Evolutionary conservation across 768 basidiomycete genomes (phyloP).

Genomic region (Crassisporium funariophilum): DNA sequence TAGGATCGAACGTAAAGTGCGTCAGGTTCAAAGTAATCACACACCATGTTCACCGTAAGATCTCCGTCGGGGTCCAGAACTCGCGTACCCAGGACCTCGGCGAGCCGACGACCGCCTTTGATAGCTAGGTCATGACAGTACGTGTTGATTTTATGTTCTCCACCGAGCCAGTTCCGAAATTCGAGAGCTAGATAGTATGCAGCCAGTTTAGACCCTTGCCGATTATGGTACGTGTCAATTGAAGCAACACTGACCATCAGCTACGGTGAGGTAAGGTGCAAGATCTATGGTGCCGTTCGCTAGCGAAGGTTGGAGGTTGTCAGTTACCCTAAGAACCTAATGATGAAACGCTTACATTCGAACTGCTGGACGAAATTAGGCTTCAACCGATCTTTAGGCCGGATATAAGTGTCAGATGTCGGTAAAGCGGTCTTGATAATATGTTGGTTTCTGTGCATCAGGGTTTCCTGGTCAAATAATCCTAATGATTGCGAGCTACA

Average conservation of each 20-base stretch:
- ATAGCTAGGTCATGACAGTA: conserved; percentile 75
- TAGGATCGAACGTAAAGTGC: not conserved
- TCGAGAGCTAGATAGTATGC: conserved; percentile 56
- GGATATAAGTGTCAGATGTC: conserved; percentile 49
- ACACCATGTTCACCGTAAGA: conserved; percentile 72
- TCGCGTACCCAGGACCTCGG: conserved; percentile 59
- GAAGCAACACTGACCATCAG: conserved; percentile 39
- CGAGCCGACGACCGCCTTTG: conserved; percentile 61
- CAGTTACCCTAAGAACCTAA: not conserved
- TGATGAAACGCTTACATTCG: conserved; percentile 36
- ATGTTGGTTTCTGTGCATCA: conserved; percentile 53
- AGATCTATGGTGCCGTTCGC: conserved; percentile 64
- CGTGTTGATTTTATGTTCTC: conserved; percentile 68
- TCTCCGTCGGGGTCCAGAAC: conserved; percentile 60
- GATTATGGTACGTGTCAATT: not conserved
- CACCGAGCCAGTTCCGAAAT: conserved; percentile 75
- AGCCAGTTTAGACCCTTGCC: not conserved
- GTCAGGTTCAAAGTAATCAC: not conserved
- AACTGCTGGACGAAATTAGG: conserved; percentile 47
- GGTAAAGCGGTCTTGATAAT: conserved; percentile 57
- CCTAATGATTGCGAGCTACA: not conserved
- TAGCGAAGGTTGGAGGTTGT: conserved; percentile 20
- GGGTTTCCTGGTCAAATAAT: not conserved
- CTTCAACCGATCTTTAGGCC: conserved; percentile 38
- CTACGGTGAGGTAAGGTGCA: conserved; percentile 50